A percentile compares a stretch with the other conserved stretches of the same genome.
Conservation (phyloP, 208 protist genomes). For the Kentomonas sorsogonicus region DNA sequence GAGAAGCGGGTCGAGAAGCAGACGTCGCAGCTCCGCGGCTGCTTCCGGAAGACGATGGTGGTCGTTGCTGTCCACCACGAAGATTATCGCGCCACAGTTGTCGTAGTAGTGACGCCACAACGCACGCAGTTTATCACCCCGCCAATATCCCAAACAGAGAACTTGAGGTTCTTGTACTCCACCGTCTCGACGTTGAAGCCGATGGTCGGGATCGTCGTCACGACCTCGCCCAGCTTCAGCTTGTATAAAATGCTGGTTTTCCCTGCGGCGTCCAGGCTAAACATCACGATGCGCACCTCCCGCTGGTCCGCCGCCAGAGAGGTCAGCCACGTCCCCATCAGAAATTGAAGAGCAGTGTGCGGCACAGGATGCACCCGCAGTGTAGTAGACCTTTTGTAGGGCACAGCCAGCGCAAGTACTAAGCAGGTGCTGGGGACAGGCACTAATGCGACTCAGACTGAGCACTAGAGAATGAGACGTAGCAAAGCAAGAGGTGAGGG, state of each 20-base stretch:
- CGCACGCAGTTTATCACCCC: conserved; percentile 94
- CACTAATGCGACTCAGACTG: no score
- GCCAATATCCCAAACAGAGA: conserved; percentile 96
- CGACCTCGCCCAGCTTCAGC: conserved; percentile 95
- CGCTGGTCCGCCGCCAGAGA: no score
- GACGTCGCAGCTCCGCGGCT: conserved; percentile 91
- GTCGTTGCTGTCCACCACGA: conserved; percentile 97
- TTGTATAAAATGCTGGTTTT: conserved; percentile 98
- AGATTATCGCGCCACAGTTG: conserved; percentile 96
- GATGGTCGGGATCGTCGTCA: conserved; percentile 96
- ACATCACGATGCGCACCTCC: no score
- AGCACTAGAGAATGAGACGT: no score
- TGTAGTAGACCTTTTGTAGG: no score
- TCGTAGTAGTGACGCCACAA: conserved; percentile 97
- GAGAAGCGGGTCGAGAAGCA: conserved; percentile 97
- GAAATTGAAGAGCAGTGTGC: no score
- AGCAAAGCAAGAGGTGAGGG: no score
- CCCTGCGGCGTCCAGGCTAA: conserved; percentile 96
- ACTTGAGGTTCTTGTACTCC: conserved; percentile 96
- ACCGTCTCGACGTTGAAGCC: conserved; percentile 97
- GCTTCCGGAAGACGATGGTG: conserved; percentile 89
- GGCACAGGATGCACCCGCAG: no score
- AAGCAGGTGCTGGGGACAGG: no score
- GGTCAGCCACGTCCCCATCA: no score
- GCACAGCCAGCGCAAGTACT: no score